These are phyloP conservation scores for Lepidium didymum DNA, from an alignment of 345 rosid species.

Conservation along the genomic window DNA sequence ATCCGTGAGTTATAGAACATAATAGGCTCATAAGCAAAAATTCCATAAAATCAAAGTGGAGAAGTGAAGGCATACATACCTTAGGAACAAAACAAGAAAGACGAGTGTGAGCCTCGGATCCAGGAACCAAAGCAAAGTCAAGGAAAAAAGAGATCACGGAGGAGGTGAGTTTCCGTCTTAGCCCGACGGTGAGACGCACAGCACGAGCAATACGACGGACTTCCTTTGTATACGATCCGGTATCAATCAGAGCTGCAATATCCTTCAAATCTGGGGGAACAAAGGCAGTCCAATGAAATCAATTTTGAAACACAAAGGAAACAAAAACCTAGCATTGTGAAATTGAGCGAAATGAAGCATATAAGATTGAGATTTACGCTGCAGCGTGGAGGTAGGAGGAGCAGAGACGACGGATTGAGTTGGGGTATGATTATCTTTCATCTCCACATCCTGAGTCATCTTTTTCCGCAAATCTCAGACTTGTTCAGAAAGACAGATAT, in stretches of 20 bases:
- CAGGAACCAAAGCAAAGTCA: conserved; percentile 47
- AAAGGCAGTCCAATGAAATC: not conserved
- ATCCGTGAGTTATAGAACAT: not conserved
- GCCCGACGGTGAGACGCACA: conserved; percentile 54
- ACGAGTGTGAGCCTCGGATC: conserved; percentile 54
- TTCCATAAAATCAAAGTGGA: not conserved
- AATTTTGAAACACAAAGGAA: not conserved
- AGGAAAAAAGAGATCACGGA: conserved; percentile 52
- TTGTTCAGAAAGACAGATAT: not conserved
- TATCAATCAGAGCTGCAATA: conserved; percentile 60
- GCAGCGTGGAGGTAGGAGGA: conserved; percentile 51
- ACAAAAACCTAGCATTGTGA: not conserved
- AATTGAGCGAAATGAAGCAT: not conserved
- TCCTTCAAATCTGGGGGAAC: conserved; percentile 61
- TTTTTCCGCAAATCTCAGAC: conserved; percentile 8
- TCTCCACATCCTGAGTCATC: conserved; percentile 78
- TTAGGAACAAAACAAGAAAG: conserved; percentile 51
- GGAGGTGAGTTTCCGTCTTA: conserved; percentile 53
- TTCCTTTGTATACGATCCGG: conserved; percentile 60
- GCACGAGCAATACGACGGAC: conserved; percentile 68
- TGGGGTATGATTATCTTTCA: conserved; percentile 63
- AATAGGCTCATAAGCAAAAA: not conserved
- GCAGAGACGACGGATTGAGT: conserved; percentile 42
- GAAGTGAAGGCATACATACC: conserved; percentile 26
- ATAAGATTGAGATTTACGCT: conserved; percentile 32